Base-by-base conservation (phyloP, 768 basidiomycete genomes). In the Calocybe cyanea region DNA sequence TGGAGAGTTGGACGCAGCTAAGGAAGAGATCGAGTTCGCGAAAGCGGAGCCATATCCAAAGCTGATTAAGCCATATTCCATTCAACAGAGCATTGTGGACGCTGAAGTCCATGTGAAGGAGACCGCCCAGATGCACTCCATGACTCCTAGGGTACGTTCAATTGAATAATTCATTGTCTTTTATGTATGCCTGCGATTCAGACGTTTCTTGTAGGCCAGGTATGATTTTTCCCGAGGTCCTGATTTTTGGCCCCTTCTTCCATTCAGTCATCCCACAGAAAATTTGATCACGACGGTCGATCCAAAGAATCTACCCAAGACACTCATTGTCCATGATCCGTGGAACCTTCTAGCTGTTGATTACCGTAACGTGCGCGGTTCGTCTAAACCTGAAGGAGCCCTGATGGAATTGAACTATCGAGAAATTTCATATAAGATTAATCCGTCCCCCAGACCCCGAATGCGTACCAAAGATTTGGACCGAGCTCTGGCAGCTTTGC, bases 261-360 rank as follows among this genome's bases (percentile, higher is more conserved):
- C 75, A 0, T 76, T 74, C 45, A 51, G 48, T 18, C 50, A 50
- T 20, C 21, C 47, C 32, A 41, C 57, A 9, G 55, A 57, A 1
- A 52, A 40, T 0, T 37, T 68, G 4, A 55, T 64, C 14, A 46
- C 56, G 9, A 46, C 57, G 10, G 59, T 66, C 23, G 54, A 56
- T n/a, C 58, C 58, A 25, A 49, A 56, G 11, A 45, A 42, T 9
- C 58, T 68, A 24, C 75, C 75, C 0, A 49, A 67, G 52, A 70
- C 53, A 15, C 59, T 76, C 7, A 48, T 68, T 18, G 70, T 76
- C 1, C 73, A 76, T 43, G 73, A 75, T 45, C 73, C 74, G 0
- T 72, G 61, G 52, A 54, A 57, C 43, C 36, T 69, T 7, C 63
- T 74, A 24, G 17, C 46, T 19, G 62, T 61, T 32, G 32, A 33